Base-by-base conservation (phyloP, 164 flowering plant species). In the Nelumbo lutea region DNA sequence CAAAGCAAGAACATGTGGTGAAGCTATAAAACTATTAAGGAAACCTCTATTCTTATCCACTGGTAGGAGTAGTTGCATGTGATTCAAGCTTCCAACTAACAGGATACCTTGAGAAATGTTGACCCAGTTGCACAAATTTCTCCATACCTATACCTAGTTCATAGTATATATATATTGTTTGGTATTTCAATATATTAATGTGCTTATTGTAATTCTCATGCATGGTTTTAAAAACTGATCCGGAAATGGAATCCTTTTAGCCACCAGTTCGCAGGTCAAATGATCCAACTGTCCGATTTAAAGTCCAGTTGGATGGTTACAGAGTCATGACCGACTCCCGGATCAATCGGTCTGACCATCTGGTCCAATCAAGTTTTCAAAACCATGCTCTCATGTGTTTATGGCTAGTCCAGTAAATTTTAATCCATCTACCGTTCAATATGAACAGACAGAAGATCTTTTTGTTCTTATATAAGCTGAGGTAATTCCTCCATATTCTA, bases 51-150 rank as follows among this genome's bases (percentile, higher is more conserved):
- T 57, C 27, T 15, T 8, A 2, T 7, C 13, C 8, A 27, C 38
- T 3, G 40, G 9, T 1, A 42, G 3, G 42, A 65, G 45, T 41
- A 39, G 43, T 13, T 9, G 27, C 45, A 65, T 65, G 45, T 39
- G 44, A 51, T 52, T 65, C 68, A 52, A 3, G 56, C 67, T 65
- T 65, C 58, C 68, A 39, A 65, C 68, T 65, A 51, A 41, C 9
- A 15, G 40, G 11, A 39, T 27, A 4, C 15, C n/a, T 38, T 6
- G 42, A 59, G 10, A 40, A 6, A 39, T 59, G 27, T 6, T 11
- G 27, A 8, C 57, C n/a, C 10, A 52, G 57, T 51, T 13, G 11
- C 55, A 51, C 7, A 51, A 51, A 51, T 51, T 7, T 51, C 10
- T 51, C 11, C 13, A 13, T 10, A 51, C 9, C 55, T 51, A 51